Base-by-base conservation (phyloP, 192 early-diverging fungal species). In the Podila epigama region DNA sequence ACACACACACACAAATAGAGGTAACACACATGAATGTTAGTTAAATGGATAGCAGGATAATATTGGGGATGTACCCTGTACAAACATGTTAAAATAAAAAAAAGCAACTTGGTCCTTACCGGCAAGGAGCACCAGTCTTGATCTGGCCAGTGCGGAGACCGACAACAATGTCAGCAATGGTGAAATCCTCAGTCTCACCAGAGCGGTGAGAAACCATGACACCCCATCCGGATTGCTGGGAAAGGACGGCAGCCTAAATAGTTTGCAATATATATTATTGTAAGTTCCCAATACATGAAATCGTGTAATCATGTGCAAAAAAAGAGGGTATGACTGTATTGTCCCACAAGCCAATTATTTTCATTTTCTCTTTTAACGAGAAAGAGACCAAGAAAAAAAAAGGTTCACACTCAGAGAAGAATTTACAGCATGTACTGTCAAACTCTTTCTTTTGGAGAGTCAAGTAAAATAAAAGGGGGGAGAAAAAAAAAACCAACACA, bases 151-250 rank as follows among this genome's bases (percentile, higher is more conserved):
- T 90, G 62, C 94, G 91, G 65, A 99, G 89, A 84, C 95, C 97
- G 34, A 99, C 97, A 44, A 96, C 96, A 40, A 99, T 91, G 66
- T 98, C 96, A 48, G 97, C 96, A 81, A 98, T 97, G 61, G 82
- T 83, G 66, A 91, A 92, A 87, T 97, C 97, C 85, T 99, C 97
- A 67, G 96, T 98, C 85, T 99, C 96, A 63, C 96, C 97, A 22
- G 96, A 98, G 70, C 97, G 93, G 90, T 99, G 97, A 69, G 96
- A 97, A 65, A 97, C 96, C 97, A 99, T 99, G 83, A 98, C 96
- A 72, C 97, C 97, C 97, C 97, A 99, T 62, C 96, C 96, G 66
- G 90, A 94, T 50, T 79, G 66, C 68, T 94, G 93, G 61, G 96
- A 88, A 58, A 87, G 77, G 63, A 84, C 81, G 51, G 92, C 89